Conservation (phyloP, 495 filamentous ascomycete genomes). For the Aspergillus panamensis region DNA sequence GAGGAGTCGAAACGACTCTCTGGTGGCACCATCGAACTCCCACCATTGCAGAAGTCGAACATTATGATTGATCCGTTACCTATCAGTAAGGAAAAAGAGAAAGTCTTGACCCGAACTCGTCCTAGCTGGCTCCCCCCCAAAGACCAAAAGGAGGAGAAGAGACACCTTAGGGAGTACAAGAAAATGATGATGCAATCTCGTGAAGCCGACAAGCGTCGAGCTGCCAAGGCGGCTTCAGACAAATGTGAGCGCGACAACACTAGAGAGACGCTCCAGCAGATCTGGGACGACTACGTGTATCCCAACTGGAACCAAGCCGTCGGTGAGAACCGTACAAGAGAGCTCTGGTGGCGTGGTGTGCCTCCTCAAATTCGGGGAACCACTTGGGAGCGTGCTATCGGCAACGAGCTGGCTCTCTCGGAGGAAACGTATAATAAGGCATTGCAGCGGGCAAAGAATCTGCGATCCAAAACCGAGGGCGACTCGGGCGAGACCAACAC, state of each 20-base stretch:
- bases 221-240: conserved; percentile 45
- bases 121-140: conserved; percentile 97
- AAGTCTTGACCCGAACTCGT: conserved; percentile 81
- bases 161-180: conserved; percentile 87
- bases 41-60: conserved; percentile 79
- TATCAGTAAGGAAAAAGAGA: conserved; percentile 94
- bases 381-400: conserved; percentile 85
- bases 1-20: conserved; percentile 53
- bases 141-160: conserved; percentile 85
- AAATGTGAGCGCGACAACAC: conserved; percentile 65
- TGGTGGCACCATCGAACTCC: conserved; percentile 60
- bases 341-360: conserved; percentile 93
- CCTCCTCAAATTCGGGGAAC: conserved; percentile 72
- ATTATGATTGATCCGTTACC: conserved; percentile 96
- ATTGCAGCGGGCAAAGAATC: conserved; percentile 65
- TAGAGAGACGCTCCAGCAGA: conserved; percentile 57
- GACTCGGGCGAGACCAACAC: conserved; percentile 47
- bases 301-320: conserved; percentile 81
- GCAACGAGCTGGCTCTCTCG: conserved; percentile 79
- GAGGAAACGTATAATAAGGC: conserved; percentile 76
- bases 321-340: conserved; percentile 69
- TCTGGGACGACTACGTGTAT: conserved; percentile 86
- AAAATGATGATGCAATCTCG: conserved; percentile 82
- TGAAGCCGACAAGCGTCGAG: conserved; percentile 59
- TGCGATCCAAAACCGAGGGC: conserved; percentile 49